phyloP scores from a whole-genome alignment of 495 filamentous ascomycete genomes.

The Podospora pseudopauciseta region DNA sequence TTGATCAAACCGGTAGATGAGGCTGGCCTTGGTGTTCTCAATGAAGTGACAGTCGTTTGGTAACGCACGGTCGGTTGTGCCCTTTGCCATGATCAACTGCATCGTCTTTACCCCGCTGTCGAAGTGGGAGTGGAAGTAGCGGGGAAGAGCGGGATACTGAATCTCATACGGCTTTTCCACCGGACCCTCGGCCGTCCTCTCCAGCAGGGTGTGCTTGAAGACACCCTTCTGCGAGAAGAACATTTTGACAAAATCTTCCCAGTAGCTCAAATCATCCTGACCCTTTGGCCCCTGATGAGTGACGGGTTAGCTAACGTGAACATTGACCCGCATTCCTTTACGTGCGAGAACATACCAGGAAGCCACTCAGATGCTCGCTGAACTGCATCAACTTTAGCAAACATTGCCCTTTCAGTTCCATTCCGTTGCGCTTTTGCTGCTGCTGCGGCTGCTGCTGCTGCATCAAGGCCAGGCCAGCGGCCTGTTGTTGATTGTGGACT shows the following conservation, averaged over 20 bases:
- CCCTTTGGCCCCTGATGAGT: conserved; percentile 49
- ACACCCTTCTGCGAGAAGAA: conserved; percentile 72
- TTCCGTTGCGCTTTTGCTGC: conserved; percentile 48
- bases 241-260: conserved; percentile 68
- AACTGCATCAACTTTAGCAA: conserved; percentile 66
- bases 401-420: conserved; percentile 56
- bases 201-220: conserved; percentile 59
- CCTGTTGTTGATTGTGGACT: conserved; percentile 21
- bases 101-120: conserved; percentile 77
- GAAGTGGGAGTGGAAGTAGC: conserved; percentile 79
- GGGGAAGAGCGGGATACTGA: conserved; percentile 64
- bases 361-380: conserved; percentile 65
- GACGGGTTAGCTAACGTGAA: conserved; percentile 14
- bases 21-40: conserved; percentile 57
- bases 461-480: conserved; percentile 28
- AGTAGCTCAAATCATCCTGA: conserved; percentile 62
- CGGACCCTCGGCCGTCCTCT: conserved; percentile 38
- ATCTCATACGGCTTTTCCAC: conserved; percentile 74
- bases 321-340: background rate
- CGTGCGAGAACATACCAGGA: conserved; percentile 46
- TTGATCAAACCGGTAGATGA: conserved; percentile 71
- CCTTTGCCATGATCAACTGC: conserved; percentile 67
- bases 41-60: conserved; percentile 62
- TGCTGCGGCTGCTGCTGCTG: conserved; percentile 11
- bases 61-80: conserved; percentile 52